Evolutionary conservation across 2,329 filamentous ascomycete species (phyloP), one percentile per base, ranked within the genome.

Genomic region (Sporothrix protearum): DNA sequence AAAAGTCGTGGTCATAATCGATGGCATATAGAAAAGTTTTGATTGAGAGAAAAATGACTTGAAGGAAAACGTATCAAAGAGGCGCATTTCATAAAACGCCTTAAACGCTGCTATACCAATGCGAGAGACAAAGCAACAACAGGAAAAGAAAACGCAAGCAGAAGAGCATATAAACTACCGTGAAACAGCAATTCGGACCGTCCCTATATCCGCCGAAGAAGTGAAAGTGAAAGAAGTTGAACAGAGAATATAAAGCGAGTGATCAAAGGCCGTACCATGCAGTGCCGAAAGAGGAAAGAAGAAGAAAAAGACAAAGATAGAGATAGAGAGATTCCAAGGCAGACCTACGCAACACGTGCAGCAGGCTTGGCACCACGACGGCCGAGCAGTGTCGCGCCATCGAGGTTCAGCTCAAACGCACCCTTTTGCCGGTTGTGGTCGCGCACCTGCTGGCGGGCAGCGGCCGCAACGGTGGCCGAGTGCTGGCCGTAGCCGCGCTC

Each of bases 401-500:
- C 93, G 49, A 99, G 83, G 78, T 89, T 97, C 63, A 99, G 86
- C 81, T 99, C 96, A 76, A 99, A 99, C 0, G 92, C 89, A 42
- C 93, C 94, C 80, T 91, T 92, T 76, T 92, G 89, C 74, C 85
- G 86, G 71, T 88, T 86, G 42, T 87, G 85, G 59, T 90, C 88
- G 53, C 85, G 82, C 5, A 96, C 93, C 78, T 93, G 93, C 77
- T 92, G 89, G 76, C 91, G 91, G 3, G 93, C 94, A 0, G 94
- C 94, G 0, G 92, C 91, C 0, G 94, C 92, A 0, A 97, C 92
- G 0, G 91, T 85, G 0, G 94, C 88, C 69, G 92, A 95, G 78
- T 97, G 95, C 78, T 97, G 94, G 1, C 94, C 94, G 76, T 97
- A 97, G 0, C 94, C 94, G 75, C 86, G 88, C 69, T 88, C 84